Base-by-base conservation (phyloP, 2,329 filamentous ascomycete species). In the Rhynchosporium secalis region DNA sequence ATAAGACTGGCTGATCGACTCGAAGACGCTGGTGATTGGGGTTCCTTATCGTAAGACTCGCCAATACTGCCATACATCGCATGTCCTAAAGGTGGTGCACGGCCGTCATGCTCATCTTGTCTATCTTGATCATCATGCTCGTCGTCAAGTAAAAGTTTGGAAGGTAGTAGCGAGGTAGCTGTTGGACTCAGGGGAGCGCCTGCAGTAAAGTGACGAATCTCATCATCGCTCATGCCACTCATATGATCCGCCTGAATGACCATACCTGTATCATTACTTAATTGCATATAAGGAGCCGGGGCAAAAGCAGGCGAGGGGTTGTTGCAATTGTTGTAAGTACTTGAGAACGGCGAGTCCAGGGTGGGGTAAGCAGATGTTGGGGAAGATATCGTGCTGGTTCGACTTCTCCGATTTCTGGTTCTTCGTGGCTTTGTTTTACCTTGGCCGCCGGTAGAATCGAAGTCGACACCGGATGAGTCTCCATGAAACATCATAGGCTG, bases 101-200 rank as follows among this genome's bases (percentile, higher is more conserved):
- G 57, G 12, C 47, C 36, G 15, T 59, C 57, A 64, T 68, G 43
- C 79, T 68, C 79, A 81, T 9, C 76, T 78, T n/a, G 80, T 36
- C 33, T 10, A n/a, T 59, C 57, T 63, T 68, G 43, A 79, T 68
- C 79, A 81, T 9, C 76, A 78, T n/a, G 80, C 77, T 87, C 86
- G 45, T 87, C 81, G 54, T 90, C 87, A 57, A 76, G 75, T 61
- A 84, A 81, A 3, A 89, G 77, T 63, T 84, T 85, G 1, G 90
- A 89, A 0, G 91, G 91, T 15, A 96, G 77, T 3, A 94, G 79
- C 15, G 87, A 83, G 33, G 89, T 86, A 2, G 90, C 91, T 3
- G 89, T 89, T 1, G 91, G 91, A 69, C 89, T 93, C 73, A 94
- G 83, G 0, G 89, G 89, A 2, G 88, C 90, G 33, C 84, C 86